Evolutionary conservation across 2,329 filamentous ascomycete species (phyloP), one percentile per base, ranked within the genome.

Genomic region (Epichloe elymi): DNA sequence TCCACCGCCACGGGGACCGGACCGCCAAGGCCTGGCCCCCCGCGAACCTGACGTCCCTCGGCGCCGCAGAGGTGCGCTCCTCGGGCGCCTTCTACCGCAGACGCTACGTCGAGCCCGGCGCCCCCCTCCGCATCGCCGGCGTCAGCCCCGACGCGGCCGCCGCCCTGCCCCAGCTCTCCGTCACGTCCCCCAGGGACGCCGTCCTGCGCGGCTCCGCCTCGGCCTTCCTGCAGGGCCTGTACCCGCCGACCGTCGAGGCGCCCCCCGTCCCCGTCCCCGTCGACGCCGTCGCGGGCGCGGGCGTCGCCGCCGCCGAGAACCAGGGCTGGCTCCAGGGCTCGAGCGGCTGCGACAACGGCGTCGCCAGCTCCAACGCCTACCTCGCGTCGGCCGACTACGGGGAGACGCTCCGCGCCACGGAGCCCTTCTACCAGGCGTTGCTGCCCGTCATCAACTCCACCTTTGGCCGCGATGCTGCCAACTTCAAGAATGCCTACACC

Each of bases 1-100:
- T 94, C 73, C 82, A 88, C 59, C 85, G 90, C 44, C 90, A 96
- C 70, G 90, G 90, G 52, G 90, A 96, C 67, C 82, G 90, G 51
- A 91, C 88, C 0, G 71, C 87, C 56, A 95, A 95, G 71, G 74
- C 79, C 17, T 80, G 80, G 55, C 73, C 81, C 44, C 85, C 85
- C 12, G 80, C 86, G 30, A 76, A 77, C 57, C 70, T 96, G 64
- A 95, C 90, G 12, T 76, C 84, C 53, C 76, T 95, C 48, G 90
- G 90, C 35, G 88, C 90, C 63, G 70, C 76, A 46, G 75, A 96
- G 70, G 81, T 89, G 58, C 84, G 80, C 67, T 72, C 74, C 45
- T 83, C 85, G 0, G 90, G 88, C 54, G 66, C 72, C 51, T 91
- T 83, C 75, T 95, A 85, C 69, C 84, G 87, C 59, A 70, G 74